Percentiles rank a stretch among this genome's conserved stretches.
phyloP scores from a whole-genome alignment of 2,329 filamentous ascomycete genomes.

The Fusarium drepaniforme region DNA sequence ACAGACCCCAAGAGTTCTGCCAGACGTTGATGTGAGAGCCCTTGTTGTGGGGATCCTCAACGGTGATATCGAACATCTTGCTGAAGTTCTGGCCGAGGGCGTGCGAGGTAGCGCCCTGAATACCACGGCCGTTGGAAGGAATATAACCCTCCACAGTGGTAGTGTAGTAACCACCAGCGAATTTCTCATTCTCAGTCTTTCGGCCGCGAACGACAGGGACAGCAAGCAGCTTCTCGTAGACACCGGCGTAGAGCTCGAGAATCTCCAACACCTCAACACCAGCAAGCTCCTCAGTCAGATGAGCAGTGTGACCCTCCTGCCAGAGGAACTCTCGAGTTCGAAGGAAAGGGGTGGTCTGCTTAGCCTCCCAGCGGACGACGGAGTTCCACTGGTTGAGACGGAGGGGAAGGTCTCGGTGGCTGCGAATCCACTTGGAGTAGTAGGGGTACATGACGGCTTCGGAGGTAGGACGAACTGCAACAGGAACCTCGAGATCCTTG shows the following conservation, averaged over 20 bases:
- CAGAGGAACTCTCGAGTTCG: constrained; percentile 95
- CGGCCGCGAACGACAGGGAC: constrained; percentile 93
- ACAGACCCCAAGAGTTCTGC: constrained; percentile 99
- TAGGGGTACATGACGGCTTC: constrained; percentile 94
- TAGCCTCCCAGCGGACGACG: constrained; percentile 93
- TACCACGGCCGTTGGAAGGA: constrained; percentile 93
- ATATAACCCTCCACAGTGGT: constrained; percentile 98
- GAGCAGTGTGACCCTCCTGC: constrained; percentile 95
- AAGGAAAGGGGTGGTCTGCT: constrained; percentile 89
- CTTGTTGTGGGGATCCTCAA: constrained; percentile 90
- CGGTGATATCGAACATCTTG: constrained; percentile 99
- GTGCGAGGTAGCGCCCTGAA: constrained; percentile 96
- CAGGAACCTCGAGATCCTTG: constrained; percentile 87
- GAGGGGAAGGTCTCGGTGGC: constrained; percentile 92
- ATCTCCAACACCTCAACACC: constrained; percentile 92
- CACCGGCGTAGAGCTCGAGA: constrained; percentile 88
- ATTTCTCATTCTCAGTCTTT: constrained; percentile 99
- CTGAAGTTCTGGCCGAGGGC: constrained; percentile 97
- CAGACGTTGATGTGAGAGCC: constrained; percentile 88
- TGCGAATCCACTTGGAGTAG: constrained; percentile 97
- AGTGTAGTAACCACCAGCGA: constrained; percentile 95
- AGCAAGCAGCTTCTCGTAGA: constrained; percentile 94
- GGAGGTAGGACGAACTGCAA: constrained; percentile 76
- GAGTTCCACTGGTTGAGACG: constrained; percentile 99
- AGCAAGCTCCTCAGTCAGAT: constrained; percentile 85